Percentiles rank a stretch among this genome's conserved stretches.
phyloP scores from a whole-genome alignment of 139 green algal species.

The Gonium pectorale region DNA sequence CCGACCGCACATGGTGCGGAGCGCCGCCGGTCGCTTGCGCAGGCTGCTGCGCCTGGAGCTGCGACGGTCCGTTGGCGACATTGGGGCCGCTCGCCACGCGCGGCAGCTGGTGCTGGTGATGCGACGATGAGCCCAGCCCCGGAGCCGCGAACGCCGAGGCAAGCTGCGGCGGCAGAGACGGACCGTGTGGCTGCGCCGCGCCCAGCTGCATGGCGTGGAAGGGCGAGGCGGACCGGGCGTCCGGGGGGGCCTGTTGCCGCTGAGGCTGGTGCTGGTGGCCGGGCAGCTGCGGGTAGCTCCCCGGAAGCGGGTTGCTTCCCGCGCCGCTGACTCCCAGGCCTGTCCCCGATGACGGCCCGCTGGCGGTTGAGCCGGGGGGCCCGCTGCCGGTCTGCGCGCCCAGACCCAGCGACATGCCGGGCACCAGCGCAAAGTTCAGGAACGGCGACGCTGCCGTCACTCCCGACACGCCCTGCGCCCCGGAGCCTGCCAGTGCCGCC shows the following conservation, averaged over 20 bases:
- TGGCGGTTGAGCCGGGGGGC: too few relatives aligned
- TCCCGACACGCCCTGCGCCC: too few relatives aligned
- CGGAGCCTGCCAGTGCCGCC: background rate
- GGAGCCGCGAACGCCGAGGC: too few relatives aligned
- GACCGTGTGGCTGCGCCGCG: background rate
- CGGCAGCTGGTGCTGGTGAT: background rate
- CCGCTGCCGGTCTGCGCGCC: too few relatives aligned
- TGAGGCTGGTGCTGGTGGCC: background rate
- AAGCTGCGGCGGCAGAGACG: background rate
- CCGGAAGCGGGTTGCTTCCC: background rate
- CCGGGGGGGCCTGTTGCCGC: background rate
- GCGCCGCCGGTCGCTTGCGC: too few relatives aligned
- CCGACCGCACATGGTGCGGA: too few relatives aligned
- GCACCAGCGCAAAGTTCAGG: constrained; percentile 12
- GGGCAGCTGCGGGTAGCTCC: background rate
- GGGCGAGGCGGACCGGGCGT: background rate
- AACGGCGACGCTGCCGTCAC: constrained; percentile 5
- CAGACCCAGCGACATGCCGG: background rate
- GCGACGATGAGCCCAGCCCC: too few relatives aligned
- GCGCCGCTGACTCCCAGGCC: background rate
- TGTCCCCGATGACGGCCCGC: too few relatives aligned
- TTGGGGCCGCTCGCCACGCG: too few relatives aligned
- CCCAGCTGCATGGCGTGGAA: constrained; percentile 22
- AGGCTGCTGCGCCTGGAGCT: too few relatives aligned
- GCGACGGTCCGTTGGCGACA: too few relatives aligned